Base-by-base conservation (phyloP, 2,329 filamentous ascomycete species). In the Tympanopsis confertula region DNA sequence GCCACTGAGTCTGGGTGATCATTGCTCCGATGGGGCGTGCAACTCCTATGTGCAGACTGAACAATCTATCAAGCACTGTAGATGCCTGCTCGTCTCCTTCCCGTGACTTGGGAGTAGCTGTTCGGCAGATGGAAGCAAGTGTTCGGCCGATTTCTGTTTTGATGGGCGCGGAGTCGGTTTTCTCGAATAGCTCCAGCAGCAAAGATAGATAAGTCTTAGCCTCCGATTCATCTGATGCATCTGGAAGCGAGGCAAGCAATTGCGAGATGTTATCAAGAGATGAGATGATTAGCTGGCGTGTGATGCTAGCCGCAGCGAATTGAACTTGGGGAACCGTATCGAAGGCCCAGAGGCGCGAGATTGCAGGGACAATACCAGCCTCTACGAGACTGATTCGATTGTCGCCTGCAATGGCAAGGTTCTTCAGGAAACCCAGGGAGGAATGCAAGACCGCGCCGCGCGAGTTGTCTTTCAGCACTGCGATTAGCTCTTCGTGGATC, bases 111-210 rank as follows among this genome's bases (percentile, higher is more conserved):
- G 57, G 53, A 29, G 53, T 48, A 13, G 62, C 41, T 5, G 53
- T 57, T 13, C 63, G 58, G 39, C 62, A 63, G 14, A 67, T 53
- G 13, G 63, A 63, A 19, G 61, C 60, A 35, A 66, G 44, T 4
- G 55, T 61, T 28, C 65, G 61, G 15, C 63, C 64, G 37, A 66
- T 58, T 43, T 69, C 65, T 1, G 57, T 65, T 44, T 58, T 62
- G 13, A 62, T 62, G 5, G 62, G 61, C 1, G 52, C 46, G 10
- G 62, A 62, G 38, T 65, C 62, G 3, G 61, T 58, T 39, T 57
- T 58, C 5, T 49, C 45, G 35, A 61, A 64, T 4, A 65, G 51
- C 4, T 54, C 51, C 14, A 68, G 50, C 13, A 68, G 49, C 15
- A 60, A 39, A 7, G 58, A 57, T 20, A 65, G 51, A 41, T 39